A percentile compares a stretch with the other conserved stretches of the same genome.
Conservation (phyloP, 768 basidiomycete species). For the Lactarius sp. region DNA sequence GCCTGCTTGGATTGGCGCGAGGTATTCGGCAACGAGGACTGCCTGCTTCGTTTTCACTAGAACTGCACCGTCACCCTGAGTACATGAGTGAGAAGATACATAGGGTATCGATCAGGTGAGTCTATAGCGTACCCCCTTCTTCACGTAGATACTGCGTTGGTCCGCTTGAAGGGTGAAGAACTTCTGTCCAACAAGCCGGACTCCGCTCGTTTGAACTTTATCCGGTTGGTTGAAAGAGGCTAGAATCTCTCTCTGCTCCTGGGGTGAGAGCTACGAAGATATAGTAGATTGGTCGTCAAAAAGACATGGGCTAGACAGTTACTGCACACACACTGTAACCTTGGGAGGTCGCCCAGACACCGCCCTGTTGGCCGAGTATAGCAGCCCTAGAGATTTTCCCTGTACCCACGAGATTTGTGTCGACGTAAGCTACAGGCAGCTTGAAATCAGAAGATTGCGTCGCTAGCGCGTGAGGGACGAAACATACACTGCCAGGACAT, state of each 20-base stretch:
- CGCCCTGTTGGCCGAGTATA: conserved; percentile 66
- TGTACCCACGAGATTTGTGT: conserved; percentile 69
- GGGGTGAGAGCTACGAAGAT: conserved; percentile 47
- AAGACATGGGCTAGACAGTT: background rate
- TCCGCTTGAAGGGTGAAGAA: conserved; percentile 59
- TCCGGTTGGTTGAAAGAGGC: conserved; percentile 42
- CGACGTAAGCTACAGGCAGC: conserved; percentile 62
- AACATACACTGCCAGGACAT: conserved; percentile 28
- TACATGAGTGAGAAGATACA: conserved; percentile 6
- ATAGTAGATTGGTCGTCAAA: background rate
- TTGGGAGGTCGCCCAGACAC: conserved; percentile 65
- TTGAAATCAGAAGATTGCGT: conserved; percentile 1
- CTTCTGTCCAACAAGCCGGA: conserved; percentile 65
- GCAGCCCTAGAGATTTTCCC: conserved; percentile 74
- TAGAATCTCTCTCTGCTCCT: conserved; percentile 59
- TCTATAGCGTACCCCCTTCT: conserved; percentile 61
- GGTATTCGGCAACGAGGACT: conserved; percentile 77
- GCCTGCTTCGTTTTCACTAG: conserved; percentile 81
- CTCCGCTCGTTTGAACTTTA: conserved; percentile 48
- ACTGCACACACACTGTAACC: conserved; percentile 51
- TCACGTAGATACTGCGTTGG: conserved; percentile 59
- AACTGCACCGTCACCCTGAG: conserved; percentile 65
- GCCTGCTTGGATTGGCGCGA: conserved; percentile 53
- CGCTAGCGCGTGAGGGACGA: background rate
- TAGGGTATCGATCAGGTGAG: background rate